Evolutionary conservation across 257 asterid species (phyloP).

Genomic region (Solanum sparsipilum): DNA sequence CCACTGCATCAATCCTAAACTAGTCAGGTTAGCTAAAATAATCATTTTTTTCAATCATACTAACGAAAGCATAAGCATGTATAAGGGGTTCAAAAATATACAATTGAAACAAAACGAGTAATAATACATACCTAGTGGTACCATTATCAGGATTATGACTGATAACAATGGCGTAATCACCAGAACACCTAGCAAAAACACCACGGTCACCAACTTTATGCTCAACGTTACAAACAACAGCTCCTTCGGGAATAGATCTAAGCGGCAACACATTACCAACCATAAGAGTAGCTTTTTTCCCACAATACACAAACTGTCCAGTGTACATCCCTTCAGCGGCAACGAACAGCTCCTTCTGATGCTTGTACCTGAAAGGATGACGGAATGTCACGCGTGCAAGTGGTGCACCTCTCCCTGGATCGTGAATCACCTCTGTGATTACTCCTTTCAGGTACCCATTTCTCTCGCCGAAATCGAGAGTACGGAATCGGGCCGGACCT

Average conservation of each 20-base stretch:
- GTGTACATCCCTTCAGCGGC: conserved; percentile 11
- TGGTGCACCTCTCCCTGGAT: conserved; percentile 26
- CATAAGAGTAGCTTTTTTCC: conserved; percentile 19
- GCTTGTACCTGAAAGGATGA: conserved; percentile 16
- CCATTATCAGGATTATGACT: conserved; percentile 23
- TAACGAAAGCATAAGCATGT: not conserved
- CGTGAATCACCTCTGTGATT: conserved; percentile 18
- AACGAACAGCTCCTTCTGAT: conserved; percentile 15
- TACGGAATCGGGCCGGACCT: conserved; percentile 21
- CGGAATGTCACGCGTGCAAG: conserved; percentile 16
- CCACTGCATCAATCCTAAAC: not conserved
- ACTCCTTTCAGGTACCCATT: conserved; percentile 21
- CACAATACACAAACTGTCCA: conserved; percentile 16
- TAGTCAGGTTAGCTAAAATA: not conserved
- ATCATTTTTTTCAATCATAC: not conserved
- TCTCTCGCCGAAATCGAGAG: conserved; percentile 21
- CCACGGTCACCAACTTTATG: conserved; percentile 21
- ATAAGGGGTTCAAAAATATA: not conserved
- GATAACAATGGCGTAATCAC: conserved; percentile 23
- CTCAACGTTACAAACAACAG: conserved; percentile 19
- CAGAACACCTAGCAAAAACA: conserved; percentile 14
- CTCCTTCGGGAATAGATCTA: conserved; percentile 20
- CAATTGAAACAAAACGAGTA: not conserved
- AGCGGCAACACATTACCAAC: conserved; percentile 21
- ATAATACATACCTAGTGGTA: conserved; percentile 8